A percentile compares a stretch with the other conserved stretches of the same genome.
These are phyloP conservation scores for Ceratocystis eucalypticola DNA, from an alignment of 2,329 filamentous ascomycete species.

Conservation along the genomic window DNA sequence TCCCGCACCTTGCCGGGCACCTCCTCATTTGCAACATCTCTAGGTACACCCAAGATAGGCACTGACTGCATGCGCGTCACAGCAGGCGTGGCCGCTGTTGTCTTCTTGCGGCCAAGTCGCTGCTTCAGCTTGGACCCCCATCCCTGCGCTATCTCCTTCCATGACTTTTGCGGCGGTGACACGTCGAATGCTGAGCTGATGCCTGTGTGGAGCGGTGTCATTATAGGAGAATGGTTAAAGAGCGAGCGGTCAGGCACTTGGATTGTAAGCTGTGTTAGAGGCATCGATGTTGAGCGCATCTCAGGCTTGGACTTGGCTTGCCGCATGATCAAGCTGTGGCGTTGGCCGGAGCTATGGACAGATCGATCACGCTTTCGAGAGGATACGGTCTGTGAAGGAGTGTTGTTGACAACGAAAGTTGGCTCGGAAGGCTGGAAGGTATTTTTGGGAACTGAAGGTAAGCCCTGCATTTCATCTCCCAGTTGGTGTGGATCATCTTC, in stretches of 20 bases:
- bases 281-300: background rate
- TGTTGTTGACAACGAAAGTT: slow-evolving; percentile 4
- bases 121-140: slow-evolving; percentile 14
- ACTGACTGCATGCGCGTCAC: slow-evolving; percentile 4
- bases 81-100: background rate
- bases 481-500: background rate
- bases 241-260: slow-evolving; percentile 5
- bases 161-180: slow-evolving; percentile 12
- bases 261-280: slow-evolving; percentile 8
- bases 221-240: background rate
- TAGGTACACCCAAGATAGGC: background rate
- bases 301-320: slow-evolving; percentile 8
- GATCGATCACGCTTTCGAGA: slow-evolving; percentile 8
- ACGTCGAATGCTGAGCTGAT: slow-evolving; percentile 16
- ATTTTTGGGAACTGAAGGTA: background rate
- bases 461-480: background rate
- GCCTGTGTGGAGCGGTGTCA: slow-evolving; percentile 11
- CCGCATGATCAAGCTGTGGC: slow-evolving; percentile 6
- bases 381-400: slow-evolving; percentile 4
- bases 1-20: background rate
- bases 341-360: background rate
- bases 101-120: slow-evolving; percentile 2
- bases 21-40: background rate
- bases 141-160: slow-evolving; percentile 10
- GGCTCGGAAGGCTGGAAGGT: background rate